These are phyloP conservation scores for Erysimum cheiranthoides DNA, from an alignment of 345 rosid genomes.

Conservation along the genomic window DNA sequence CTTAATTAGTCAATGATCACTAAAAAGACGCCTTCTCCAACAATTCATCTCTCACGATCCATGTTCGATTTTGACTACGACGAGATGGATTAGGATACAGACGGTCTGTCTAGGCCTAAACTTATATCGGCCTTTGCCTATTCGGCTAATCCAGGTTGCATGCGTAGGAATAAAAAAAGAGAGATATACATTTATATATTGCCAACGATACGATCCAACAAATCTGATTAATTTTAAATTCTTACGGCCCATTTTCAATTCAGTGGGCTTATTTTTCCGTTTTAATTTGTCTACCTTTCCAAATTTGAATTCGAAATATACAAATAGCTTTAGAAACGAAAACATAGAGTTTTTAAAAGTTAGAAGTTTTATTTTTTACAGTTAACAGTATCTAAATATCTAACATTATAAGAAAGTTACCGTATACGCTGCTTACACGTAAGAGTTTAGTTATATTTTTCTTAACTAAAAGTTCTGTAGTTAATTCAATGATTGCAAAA, in stretches of 20 bases:
- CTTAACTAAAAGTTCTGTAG: neutral
- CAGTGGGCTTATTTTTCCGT: neutral
- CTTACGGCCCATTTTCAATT: neutral
- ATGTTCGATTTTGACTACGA: too few species aligned
- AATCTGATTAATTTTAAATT: too few species aligned
- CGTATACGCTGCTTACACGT: neutral
- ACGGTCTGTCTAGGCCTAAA: too few species aligned
- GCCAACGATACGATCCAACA: too few species aligned
- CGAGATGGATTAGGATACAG: too few species aligned
- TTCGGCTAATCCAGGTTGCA: too few species aligned
- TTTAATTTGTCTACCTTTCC: neutral
- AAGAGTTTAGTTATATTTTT: neutral
- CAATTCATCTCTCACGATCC: neutral
- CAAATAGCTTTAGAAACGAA: neutral
- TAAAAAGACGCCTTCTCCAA: conserved; percentile 22
- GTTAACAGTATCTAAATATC: neutral
- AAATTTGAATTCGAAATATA: neutral
- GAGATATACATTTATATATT: too few species aligned
- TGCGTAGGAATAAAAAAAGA: too few species aligned
- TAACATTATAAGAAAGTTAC: neutral
- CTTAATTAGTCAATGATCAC: conserved; percentile 5
- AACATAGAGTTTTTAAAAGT: neutral
- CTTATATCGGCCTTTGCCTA: too few species aligned
- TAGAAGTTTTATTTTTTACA: neutral
- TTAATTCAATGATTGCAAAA: conserved; percentile 39